A percentile compares a stretch with the other conserved stretches of the same genome.
These are phyloP conservation scores for Lophiostoma macrostomum DNA, from an alignment of 495 filamentous ascomycete genomes.

Conservation along the genomic window DNA sequence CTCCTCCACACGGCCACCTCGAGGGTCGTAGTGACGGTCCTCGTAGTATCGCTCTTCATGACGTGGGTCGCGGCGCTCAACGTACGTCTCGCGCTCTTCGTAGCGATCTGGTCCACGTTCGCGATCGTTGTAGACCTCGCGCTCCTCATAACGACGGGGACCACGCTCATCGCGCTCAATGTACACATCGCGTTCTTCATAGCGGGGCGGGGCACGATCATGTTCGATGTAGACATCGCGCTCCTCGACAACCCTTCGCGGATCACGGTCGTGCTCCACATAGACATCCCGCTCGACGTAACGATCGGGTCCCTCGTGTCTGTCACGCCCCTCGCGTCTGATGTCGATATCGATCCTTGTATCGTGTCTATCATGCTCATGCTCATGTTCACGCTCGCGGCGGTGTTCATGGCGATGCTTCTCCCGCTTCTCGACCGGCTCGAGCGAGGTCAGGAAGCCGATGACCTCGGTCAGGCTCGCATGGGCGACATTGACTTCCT, in stretches of 20 bases:
- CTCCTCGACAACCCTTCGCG: slow-evolving; percentile 17
- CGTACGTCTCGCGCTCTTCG: slow-evolving; percentile 14
- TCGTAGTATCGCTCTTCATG: slow-evolving; percentile 18
- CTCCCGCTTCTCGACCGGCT: slow-evolving; percentile 8
- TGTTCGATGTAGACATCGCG: slow-evolving; percentile 13
- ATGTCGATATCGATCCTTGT: slow-evolving; percentile 23
- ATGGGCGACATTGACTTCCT: slow-evolving; percentile 21
- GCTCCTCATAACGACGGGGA: slow-evolving; percentile 10
- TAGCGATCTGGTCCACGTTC: slow-evolving; percentile 2
- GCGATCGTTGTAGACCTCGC: slow-evolving; percentile 9
- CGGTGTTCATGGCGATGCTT: background rate
- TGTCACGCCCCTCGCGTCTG: slow-evolving; percentile 4
- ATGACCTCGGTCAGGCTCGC: slow-evolving; percentile 25
- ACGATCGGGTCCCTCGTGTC: slow-evolving; percentile 2
- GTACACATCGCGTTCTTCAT: slow-evolving; percentile 14
- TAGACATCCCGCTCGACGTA: slow-evolving; percentile 6
- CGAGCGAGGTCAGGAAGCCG: slow-evolving; percentile 21
- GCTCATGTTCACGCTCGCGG: background rate
- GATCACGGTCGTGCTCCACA: slow-evolving; percentile 6
- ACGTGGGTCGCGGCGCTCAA: slow-evolving; percentile 10
- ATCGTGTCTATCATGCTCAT: background rate
- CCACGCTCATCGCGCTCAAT: slow-evolving; percentile 9
- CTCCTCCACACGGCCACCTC: slow-evolving; percentile 13
- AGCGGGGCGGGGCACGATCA: background rate
- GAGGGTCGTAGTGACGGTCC: slow-evolving; percentile 1